Evolutionary conservation across 1,139 yeast species (phyloP).

Genomic region (Blastobotrys raffinosifermentans): DNA sequence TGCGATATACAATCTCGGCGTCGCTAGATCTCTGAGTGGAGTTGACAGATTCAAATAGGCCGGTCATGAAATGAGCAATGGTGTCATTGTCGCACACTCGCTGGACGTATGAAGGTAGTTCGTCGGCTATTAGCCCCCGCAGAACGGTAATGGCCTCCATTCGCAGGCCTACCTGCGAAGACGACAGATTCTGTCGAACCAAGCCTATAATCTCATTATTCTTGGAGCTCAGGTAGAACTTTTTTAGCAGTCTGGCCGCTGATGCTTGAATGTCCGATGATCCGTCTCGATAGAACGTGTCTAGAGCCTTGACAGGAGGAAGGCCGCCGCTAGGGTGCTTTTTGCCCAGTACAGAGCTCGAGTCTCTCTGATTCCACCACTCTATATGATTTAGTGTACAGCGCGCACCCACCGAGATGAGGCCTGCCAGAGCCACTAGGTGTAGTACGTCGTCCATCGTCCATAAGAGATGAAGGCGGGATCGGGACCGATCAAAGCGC

Average conservation of each 20-base stretch:
- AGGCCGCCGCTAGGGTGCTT: constrained; percentile 5
- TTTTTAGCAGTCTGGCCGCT: constrained; percentile 10
- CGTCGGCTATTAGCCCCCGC: constrained; percentile 8
- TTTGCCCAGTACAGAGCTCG: constrained; percentile 3
- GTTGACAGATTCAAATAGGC: constrained; percentile 13
- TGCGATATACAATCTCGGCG: constrained; percentile 10
- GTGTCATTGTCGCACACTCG: constrained; percentile 11
- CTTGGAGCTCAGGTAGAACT: constrained; percentile 12
- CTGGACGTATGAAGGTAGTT: constrained; percentile 3
- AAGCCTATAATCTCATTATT: constrained; percentile 9
- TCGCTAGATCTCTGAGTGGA: constrained; percentile 1
- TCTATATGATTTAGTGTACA: constrained; percentile 18
- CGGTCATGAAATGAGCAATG: constrained; percentile 11
- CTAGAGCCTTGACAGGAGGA: constrained; percentile 19
- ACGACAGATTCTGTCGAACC: constrained; percentile 11
- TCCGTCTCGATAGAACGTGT: constrained; percentile 17
- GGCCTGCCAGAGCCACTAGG: too few species aligned
- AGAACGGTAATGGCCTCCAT: constrained; percentile 11
- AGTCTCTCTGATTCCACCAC: constrained; percentile 11
- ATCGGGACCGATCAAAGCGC: too few species aligned
- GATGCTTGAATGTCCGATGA: constrained; percentile 13
- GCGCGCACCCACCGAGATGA: constrained; percentile 13
- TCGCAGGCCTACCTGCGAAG: constrained; percentile 10
- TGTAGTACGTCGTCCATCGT: too few species aligned
- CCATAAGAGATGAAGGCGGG: too few species aligned